Percentiles rank a stretch among this genome's conserved stretches.
Evolutionary conservation across 106 monocot species (phyloP).

Genomic region (Apostasia ramifera): DNA sequence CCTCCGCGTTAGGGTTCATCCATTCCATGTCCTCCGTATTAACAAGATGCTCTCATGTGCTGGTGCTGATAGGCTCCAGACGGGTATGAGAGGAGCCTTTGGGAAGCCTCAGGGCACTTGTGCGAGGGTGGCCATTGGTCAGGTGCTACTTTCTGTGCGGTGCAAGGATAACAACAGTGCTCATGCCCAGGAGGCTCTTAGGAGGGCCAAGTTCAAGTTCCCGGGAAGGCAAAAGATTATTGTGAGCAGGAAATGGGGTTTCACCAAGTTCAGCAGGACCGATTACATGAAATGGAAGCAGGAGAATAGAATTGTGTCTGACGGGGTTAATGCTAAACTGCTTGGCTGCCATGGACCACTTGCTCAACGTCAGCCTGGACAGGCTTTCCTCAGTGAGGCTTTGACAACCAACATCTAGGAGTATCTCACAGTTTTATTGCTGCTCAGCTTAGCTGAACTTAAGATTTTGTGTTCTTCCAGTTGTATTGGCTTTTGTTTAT

Average conservation of each 20-base stretch:
- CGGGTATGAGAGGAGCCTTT: conserved; percentile 65
- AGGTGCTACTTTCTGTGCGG: conserved; percentile 44
- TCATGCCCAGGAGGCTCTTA: conserved; percentile 44
- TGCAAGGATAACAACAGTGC: conserved; percentile 48
- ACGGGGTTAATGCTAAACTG: conserved; percentile 41
- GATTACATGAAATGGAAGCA: conserved; percentile 29
- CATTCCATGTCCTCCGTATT: conserved; percentile 52
- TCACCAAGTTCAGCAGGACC: conserved; percentile 26
- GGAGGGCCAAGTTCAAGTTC: conserved; percentile 58
- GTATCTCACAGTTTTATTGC: background rate
- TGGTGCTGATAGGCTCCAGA: conserved; percentile 60
- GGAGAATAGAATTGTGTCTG: conserved; percentile 28
- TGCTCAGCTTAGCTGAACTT: background rate
- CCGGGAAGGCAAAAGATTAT: conserved; percentile 45
- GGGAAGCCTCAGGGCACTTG: conserved; percentile 50
- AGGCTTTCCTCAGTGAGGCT: conserved; percentile 18
- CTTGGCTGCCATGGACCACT: conserved; percentile 50
- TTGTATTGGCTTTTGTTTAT: no score
- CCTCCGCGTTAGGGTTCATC: conserved; percentile 47
- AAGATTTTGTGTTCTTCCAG: no score
- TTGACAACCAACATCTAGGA: background rate
- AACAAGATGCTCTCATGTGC: conserved; percentile 69
- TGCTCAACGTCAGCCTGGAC: conserved; percentile 27
- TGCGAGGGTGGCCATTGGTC: conserved; percentile 46
- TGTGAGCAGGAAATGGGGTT: conserved; percentile 28